These are phyloP conservation scores for Crithidia brevicula DNA, from an alignment of 208 protist genomes.

Conservation along the genomic window DNA sequence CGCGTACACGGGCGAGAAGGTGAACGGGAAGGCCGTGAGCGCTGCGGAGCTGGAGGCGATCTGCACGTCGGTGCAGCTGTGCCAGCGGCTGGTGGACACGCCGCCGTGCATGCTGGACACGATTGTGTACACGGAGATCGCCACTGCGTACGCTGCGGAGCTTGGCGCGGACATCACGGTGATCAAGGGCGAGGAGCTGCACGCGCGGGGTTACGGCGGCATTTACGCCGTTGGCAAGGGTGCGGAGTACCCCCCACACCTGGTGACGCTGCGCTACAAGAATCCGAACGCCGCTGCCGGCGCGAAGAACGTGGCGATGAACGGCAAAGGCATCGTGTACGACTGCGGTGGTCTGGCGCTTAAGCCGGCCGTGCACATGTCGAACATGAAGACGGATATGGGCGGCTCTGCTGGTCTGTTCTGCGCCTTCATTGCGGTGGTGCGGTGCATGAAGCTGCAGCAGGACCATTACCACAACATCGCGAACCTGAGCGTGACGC, in stretches of 20 bases:
- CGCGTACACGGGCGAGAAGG: constrained; percentile 39
- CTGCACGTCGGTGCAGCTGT: constrained; percentile 73
- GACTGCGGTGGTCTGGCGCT: constrained; percentile 89
- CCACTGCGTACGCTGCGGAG: constrained; percentile 46
- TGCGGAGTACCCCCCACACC: constrained; percentile 66
- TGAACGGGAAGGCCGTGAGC: constrained; percentile 26
- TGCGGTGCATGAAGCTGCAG: constrained; percentile 47
- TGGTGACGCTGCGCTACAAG: constrained; percentile 73
- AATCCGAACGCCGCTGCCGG: constrained; percentile 38
- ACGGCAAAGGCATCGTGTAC: constrained; percentile 91
- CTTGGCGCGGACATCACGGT: constrained; percentile 51
- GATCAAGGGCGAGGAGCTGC: constrained; percentile 76
- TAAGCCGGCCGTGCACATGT: constrained; percentile 79
- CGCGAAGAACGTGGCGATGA: constrained; percentile 64
- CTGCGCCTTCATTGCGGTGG: constrained; percentile 74
- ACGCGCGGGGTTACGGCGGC: constrained; percentile 68
- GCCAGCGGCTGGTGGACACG: constrained; percentile 85
- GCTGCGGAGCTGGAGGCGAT: constrained; percentile 55
- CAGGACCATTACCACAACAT: constrained; percentile 41
- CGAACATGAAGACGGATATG: constrained; percentile 92
- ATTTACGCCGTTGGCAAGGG: constrained; percentile 81
- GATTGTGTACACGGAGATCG: constrained; percentile 72
- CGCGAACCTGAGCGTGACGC: constrained; percentile 61
- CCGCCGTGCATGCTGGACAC: constrained; percentile 80
- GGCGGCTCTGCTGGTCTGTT: constrained; percentile 83